Evolutionary conservation across 345 rosid genomes (phyloP).

Genomic region (Sisymbrium irio): DNA sequence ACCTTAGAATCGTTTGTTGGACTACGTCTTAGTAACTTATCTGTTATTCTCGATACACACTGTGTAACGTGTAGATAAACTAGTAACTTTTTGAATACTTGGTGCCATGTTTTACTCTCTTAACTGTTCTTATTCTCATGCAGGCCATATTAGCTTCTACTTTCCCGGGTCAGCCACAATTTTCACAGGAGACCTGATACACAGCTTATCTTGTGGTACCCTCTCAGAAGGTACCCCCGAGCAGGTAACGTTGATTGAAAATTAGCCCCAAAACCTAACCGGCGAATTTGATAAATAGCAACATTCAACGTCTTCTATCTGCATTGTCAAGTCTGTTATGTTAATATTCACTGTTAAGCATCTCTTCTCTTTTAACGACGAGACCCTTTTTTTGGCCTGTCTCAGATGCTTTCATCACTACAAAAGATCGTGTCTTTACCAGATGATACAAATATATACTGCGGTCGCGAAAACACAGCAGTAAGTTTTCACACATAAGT

Average conservation of each 20-base stretch:
- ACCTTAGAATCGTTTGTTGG: neutral
- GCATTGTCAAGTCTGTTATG: neutral
- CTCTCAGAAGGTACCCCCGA: constrained; percentile 89
- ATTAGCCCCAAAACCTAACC: neutral
- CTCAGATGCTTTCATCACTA: constrained; percentile 87
- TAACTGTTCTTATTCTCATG: constrained; percentile 21
- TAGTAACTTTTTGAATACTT: neutral
- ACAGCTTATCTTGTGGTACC: constrained; percentile 97
- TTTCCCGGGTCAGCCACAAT: constrained; percentile 84
- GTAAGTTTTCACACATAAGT: constrained; percentile 42
- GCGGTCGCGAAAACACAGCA: constrained; percentile 93
- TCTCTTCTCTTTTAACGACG: neutral
- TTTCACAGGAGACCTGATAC: constrained; percentile 88
- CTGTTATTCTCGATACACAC: neutral
- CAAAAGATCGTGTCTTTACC: constrained; percentile 74
- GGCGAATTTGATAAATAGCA: neutral
- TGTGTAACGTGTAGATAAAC: neutral
- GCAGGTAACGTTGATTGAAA: constrained; percentile 49
- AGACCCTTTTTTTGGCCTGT: neutral
- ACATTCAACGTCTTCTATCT: neutral
- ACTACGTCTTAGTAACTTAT: neutral
- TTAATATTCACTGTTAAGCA: no score
- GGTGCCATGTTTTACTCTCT: constrained; percentile 1
- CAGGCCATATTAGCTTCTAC: constrained; percentile 96
- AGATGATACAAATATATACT: constrained; percentile 76